phyloP scores from a whole-genome alignment of 371 early-diverging fungal species.

The Mortierella sp. region DNA sequence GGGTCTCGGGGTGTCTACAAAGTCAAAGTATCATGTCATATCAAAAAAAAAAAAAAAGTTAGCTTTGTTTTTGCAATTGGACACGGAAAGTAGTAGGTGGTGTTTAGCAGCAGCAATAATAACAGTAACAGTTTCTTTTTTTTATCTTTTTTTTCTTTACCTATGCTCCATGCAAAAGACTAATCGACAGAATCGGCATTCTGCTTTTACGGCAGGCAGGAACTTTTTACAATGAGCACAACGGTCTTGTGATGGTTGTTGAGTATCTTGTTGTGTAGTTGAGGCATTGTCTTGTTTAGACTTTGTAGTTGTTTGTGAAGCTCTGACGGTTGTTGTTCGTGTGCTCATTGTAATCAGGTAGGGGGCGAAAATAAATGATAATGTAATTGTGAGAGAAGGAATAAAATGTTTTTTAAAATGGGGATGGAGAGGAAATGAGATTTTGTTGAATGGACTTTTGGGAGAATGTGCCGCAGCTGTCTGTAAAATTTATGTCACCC shows the following conservation, averaged over 20 bases:
- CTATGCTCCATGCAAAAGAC: constrained; percentile 53
- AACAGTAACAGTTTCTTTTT: too few relatives aligned
- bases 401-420: not conserved
- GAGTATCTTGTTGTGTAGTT: constrained; percentile 15
- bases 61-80: not conserved
- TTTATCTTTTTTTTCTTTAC: constrained; percentile 8
- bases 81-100: not conserved
- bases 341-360: constrained; percentile 22
- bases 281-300: constrained; percentile 12
- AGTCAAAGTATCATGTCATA: not conserved
- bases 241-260: constrained; percentile 30
- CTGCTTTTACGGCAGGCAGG: constrained; percentile 47
- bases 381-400: not conserved
- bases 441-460: not conserved
- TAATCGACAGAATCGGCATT: constrained; percentile 35
- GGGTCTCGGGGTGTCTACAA: constrained; percentile 43
- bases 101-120: not conserved
- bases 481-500: too few relatives aligned
- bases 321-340: constrained; percentile 38
- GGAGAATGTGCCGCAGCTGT: constrained; percentile 1
- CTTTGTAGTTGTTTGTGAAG: constrained; percentile 39
- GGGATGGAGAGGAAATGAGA: not conserved
- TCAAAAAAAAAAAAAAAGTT: not conserved
- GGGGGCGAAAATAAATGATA: not conserved
- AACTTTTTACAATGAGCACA: constrained; percentile 53